Percentiles rank a stretch among this genome's conserved stretches.
phyloP scores from a whole-genome alignment of 2,329 filamentous ascomycete species.

The Neofusicoccum parvum region DNA sequence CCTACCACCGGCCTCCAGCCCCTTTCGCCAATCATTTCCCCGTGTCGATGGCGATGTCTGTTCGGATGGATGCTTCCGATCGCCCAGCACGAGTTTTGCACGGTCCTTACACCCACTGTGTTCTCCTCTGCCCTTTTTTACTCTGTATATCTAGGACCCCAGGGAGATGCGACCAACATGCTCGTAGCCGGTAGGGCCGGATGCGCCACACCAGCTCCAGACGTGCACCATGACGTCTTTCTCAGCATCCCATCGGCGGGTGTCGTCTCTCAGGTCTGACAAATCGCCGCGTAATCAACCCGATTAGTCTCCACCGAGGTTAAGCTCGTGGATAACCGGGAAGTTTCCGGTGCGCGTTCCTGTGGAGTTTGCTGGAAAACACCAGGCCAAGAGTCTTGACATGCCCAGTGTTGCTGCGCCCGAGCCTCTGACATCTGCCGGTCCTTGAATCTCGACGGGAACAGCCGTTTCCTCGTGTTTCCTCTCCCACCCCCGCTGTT shows the following conservation, averaged over 20 bases:
- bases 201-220: not conserved
- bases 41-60: not conserved
- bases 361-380: not conserved
- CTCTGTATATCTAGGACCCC: not conserved
- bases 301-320: not conserved
- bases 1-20: not conserved
- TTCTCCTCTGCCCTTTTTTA: not conserved
- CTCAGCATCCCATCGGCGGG: not conserved
- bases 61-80: not conserved
- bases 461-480: not conserved
- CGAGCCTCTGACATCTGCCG: not conserved
- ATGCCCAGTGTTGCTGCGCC: not conserved
- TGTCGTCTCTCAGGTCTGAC: not conserved
- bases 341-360: not conserved
- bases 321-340: not conserved
- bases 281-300: not conserved
- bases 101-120: not conserved
- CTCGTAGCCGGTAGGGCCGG: not conserved
- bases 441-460: not conserved
- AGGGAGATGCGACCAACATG: not conserved
- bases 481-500: not conserved
- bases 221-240: not conserved
- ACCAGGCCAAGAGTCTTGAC: not conserved
- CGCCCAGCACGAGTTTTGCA: not conserved
- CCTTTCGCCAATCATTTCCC: not conserved